Evolutionary conservation across 345 rosid genomes (phyloP).

Genomic region (Linum tenue): DNA sequence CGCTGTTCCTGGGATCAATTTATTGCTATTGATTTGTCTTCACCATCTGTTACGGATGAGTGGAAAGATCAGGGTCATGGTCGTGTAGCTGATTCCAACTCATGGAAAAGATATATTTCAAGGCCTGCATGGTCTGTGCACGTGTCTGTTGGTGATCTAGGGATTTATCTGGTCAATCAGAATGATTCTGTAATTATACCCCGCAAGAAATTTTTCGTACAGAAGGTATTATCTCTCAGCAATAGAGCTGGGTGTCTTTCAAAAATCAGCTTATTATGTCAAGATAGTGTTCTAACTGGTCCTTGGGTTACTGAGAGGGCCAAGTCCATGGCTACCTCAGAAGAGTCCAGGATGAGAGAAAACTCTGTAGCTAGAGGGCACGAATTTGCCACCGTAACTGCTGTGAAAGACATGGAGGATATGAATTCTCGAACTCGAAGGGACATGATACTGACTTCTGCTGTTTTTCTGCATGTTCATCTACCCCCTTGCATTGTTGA

Average conservation of each 20-base stretch:
- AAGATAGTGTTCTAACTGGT: conserved; percentile 49
- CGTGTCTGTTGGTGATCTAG: conserved; percentile 45
- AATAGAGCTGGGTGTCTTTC: conserved; percentile 37
- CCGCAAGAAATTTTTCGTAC: conserved; percentile 36
- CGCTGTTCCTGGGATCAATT: conserved; percentile 49
- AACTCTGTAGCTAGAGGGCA: conserved; percentile 41
- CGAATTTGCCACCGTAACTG: conserved; percentile 63
- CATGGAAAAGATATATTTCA: conserved; percentile 31
- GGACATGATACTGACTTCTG: conserved; percentile 57
- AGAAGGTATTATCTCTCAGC: conserved; percentile 44
- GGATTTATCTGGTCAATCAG: conserved; percentile 48
- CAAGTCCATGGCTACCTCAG: conserved; percentile 54
- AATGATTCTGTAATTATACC: conserved; percentile 23
- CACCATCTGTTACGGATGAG: conserved; percentile 30
- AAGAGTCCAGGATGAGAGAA: conserved; percentile 40
- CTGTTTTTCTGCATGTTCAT: conserved; percentile 50
- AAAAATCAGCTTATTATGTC: conserved; percentile 67
- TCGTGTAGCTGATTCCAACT: conserved; percentile 25
- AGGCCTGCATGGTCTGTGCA: conserved; percentile 39
- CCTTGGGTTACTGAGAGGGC: conserved; percentile 69
- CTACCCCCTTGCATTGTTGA: conserved; percentile 36
- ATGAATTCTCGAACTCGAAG: conserved; percentile 39
- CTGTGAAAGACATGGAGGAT: conserved; percentile 47
- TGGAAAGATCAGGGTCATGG: conserved; percentile 16
- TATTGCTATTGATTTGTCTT: conserved; percentile 53